phyloP scores from a whole-genome alignment of 176 grass and related monocot genomes.

The Elymus sibiricus region DNA sequence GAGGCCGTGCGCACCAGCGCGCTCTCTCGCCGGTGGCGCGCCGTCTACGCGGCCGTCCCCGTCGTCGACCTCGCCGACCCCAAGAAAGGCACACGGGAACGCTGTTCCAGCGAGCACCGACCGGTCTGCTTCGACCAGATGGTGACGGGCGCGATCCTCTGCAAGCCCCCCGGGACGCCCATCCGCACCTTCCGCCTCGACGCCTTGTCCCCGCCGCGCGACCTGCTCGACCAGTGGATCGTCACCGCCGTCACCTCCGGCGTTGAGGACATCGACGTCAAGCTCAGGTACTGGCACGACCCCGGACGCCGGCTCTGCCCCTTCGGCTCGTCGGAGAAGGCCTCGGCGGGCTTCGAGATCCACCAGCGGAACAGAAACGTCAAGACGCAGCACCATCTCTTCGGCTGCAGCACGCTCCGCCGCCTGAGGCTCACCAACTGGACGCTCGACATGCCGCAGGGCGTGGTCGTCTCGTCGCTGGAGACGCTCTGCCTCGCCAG shows the following conservation, averaged over 20 bases:
- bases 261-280: neutral
- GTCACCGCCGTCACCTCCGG: neutral
- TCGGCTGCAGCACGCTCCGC: neutral
- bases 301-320: neutral
- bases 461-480: neutral
- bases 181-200: neutral
- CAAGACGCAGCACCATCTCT: neutral
- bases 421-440: neutral
- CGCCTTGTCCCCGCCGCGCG: neutral
- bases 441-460: neutral
- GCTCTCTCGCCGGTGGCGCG: neutral
- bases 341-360: neutral
- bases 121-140: conserved; percentile 3
- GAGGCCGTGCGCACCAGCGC: neutral
- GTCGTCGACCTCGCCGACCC: neutral
- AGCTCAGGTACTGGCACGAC: neutral
- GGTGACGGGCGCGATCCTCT: neutral
- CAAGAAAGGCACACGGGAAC: no score
- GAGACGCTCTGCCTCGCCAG: neutral
- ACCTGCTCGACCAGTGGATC: neutral
- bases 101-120: neutral
- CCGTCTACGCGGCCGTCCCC: neutral
- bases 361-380: neutral
- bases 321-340: neutral
- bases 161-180: neutral